Evolutionary conservation across 257 asterid genomes (phyloP).

Genomic region (Solanum dulcamara): DNA sequence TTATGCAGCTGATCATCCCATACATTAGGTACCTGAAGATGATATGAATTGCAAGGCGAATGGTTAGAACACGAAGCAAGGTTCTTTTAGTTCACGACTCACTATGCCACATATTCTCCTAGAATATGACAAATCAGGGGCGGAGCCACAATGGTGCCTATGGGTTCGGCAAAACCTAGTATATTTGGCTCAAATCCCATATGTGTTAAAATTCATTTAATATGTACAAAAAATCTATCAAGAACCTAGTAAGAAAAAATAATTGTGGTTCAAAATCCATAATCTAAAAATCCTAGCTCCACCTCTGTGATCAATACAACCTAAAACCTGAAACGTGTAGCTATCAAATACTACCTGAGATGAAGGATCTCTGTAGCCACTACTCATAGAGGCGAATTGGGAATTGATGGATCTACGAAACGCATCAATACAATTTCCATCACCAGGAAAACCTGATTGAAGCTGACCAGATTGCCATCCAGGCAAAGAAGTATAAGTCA

Average conservation of each 20-base stretch:
- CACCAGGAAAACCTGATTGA: slow-evolving; percentile 36
- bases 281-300: not conserved
- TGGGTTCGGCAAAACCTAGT: not conserved
- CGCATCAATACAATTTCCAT: slow-evolving; percentile 33
- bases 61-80: not conserved
- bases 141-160: not conserved
- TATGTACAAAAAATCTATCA: not conserved
- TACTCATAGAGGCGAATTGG: slow-evolving; percentile 18
- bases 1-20: not conserved
- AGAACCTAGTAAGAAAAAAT: not conserved
- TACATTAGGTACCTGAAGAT: not conserved
- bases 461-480: slow-evolving; percentile 38
- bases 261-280: not conserved
- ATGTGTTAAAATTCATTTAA: not conserved
- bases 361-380: slow-evolving; percentile 11
- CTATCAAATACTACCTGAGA: not conserved
- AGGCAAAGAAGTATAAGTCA: slow-evolving; percentile 43
- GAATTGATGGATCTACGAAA: slow-evolving; percentile 40
- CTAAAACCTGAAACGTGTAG: not conserved
- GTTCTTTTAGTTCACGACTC: not conserved
- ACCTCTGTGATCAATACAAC: not conserved
- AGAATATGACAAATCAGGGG: not conserved
- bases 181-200: not conserved
- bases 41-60: not conserved
- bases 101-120: not conserved